Evolutionary conservation across 192 early-diverging fungal genomes (phyloP), one percentile per base, ranked within the genome.

Genomic region (Spizellomyces punctatus): DNA sequence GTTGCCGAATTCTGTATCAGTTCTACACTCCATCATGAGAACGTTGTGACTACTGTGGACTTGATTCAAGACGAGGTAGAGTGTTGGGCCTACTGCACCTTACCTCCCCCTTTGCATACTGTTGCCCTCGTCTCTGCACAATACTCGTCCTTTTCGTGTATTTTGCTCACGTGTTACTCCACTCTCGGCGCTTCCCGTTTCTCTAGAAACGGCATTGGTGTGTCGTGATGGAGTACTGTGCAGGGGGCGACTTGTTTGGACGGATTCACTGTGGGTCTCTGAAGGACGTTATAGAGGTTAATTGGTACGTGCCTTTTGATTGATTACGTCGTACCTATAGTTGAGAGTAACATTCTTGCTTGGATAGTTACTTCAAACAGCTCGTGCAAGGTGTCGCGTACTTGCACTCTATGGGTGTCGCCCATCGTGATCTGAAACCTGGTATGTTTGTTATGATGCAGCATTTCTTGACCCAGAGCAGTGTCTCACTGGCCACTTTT

Each of bases 1-100:
- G 91, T 89, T 22, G 87, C 89, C 76, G 96, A 98, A 81, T 99
- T 95, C 76, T 96, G 95, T 81, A 98, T 99, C 66, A 90, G 89
- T 50, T 96, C 94, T 6, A 91, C 91, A 45, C 83, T 98, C 59
- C 86, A 94, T 57, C 95, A 97, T 81, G 83, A 87, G 70, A 94
- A 99, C 77, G 81, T 99, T 42, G 93, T 99, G 36, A 87, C 89
- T 72, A 97, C 95, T 6, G 88, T 98, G n/a, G 96, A 99, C 79
- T 82, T 99, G 67, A 94, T 99, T 44, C 92, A 95, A 78, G 96
- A 98, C 71, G 90, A 94, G 63, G 27, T 36, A 36, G 27, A 2
- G 27, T 36, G 27, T 36, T 36, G 27, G 27, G 27, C 27, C 27
- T 36, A 36, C 27, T 36, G 27, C 27, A 36, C 27, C 27, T 36